These are phyloP conservation scores for Kodamaea kakaduensis DNA, from an alignment of 805 yeast genomes.

Conservation along the genomic window DNA sequence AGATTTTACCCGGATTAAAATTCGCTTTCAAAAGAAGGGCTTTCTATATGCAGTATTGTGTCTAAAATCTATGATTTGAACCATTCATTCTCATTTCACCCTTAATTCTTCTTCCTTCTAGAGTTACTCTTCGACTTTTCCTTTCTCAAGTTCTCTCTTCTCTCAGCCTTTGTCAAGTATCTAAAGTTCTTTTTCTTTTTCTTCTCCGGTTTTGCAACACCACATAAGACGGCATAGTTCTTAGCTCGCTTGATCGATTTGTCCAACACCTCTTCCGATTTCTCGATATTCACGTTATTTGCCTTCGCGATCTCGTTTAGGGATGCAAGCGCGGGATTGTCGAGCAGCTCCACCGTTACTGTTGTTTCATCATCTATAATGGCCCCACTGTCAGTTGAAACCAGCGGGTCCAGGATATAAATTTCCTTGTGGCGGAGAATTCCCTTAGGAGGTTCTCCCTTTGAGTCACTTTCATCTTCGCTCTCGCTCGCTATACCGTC, in stretches of 20 bases:
- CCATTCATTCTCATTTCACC: no score
- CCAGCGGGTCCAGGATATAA: constrained; percentile 25
- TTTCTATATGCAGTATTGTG: no score
- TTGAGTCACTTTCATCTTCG: constrained; percentile 6
- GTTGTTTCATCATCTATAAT: constrained; percentile 45
- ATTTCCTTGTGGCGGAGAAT: constrained; percentile 23
- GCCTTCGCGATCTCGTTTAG: constrained; percentile 49
- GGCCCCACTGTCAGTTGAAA: constrained; percentile 22
- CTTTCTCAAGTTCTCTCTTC: constrained; percentile 47
- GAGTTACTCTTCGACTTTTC: constrained; percentile 23
- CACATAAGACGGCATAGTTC: constrained; percentile 68
- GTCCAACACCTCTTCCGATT: constrained; percentile 66
- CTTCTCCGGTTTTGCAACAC: constrained; percentile 42
- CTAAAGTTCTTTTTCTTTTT: constrained; percentile 77
- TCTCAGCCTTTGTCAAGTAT: constrained; percentile 76
- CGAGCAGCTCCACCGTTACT: constrained; percentile 55
- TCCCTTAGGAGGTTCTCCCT: constrained; percentile 7
- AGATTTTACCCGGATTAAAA: no score
- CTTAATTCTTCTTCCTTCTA: constrained; percentile 5
- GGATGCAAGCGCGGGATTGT: constrained; percentile 39
- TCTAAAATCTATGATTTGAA: no score
- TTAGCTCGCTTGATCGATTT: constrained; percentile 75
- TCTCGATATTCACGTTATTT: constrained; percentile 67
- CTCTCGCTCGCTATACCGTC: constrained; percentile 7
- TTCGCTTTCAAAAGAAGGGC: no score